Base-by-base conservation (phyloP, 768 basidiomycete genomes). In the Leccinum sublutescens region DNA sequence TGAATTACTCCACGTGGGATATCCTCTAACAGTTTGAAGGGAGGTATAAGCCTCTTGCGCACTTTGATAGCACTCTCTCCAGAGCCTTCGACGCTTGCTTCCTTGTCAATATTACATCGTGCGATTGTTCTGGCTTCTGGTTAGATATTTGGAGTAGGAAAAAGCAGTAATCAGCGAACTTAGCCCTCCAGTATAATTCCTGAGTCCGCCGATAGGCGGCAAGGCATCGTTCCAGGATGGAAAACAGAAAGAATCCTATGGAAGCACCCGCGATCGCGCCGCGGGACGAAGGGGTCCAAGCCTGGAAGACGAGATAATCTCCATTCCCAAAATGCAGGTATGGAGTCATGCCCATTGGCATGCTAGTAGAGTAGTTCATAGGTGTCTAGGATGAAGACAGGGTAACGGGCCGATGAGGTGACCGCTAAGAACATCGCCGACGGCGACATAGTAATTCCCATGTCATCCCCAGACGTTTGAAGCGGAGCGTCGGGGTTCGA, bases 261-360 rank as follows among this genome's bases (percentile, higher is more conserved):
- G 86, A 89, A 40, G 91, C 87, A 0, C 89, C 93, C 21, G 82
- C 83, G 36, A 92, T 82, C 0, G 88, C 86, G 21, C 89, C 92
- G 6, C 76, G 62, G 0, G 90, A 86, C 3, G 79, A 79, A 0
- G 94, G 93, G 5, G 71, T 74, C 87, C 88, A 89, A 2, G 80
- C 74, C 58, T 82, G 64, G 76, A 95, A 94, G 71, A 83, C 76
- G 11, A 93, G 78, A 53, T 77, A 75, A 62, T 91, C 89, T 0
- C 85, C 84, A 0, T 76, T 75, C 21, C 80, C 79, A 63, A 91
- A 88, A 69, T 92, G 91, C 15, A 93, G 74, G 72, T 81, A 91
- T 1, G 88, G 83, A 2, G 76, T 78, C 88, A 89, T 91, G 77
- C 70, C 43, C 34, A 62, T 67, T 38, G 62, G 65, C 53, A 62